Percentiles rank a stretch among this genome's conserved stretches.
These are phyloP conservation scores for Fusarium multiceps DNA, from an alignment of 2,329 filamentous ascomycete species.

Conservation along the genomic window DNA sequence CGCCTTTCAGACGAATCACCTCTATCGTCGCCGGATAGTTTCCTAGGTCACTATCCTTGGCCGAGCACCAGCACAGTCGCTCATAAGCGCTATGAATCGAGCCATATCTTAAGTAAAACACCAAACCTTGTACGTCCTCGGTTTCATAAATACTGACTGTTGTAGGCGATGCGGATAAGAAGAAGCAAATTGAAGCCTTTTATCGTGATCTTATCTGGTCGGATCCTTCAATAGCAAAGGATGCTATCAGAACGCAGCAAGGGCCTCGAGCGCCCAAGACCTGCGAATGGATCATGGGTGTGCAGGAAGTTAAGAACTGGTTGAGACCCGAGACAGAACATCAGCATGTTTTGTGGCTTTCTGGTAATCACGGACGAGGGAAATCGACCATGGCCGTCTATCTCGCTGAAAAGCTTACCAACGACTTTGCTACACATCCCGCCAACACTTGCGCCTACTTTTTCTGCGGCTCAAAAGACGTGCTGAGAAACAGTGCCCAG, in stretches of 20 bases:
- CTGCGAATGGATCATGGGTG: constrained; percentile 29
- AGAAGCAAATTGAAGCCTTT: constrained; percentile 22
- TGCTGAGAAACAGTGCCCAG: constrained; percentile 21
- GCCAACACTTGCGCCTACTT: constrained; percentile 27
- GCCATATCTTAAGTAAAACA: constrained; percentile 14
- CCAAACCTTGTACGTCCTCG: neutral
- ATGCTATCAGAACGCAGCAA: constrained; percentile 26
- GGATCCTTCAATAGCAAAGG: constrained; percentile 17
- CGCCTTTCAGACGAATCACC: constrained; percentile 25
- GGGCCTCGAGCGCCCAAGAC: constrained; percentile 18
- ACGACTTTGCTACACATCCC: constrained; percentile 11
- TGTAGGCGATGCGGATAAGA: constrained; percentile 14
- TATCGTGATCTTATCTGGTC: constrained; percentile 29
- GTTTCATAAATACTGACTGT: constrained; percentile 1
- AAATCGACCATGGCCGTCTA: constrained; percentile 25
- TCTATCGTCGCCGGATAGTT: constrained; percentile 28
- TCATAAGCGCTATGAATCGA: constrained; percentile 23
- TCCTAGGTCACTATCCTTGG: constrained; percentile 32
- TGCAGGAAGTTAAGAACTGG: constrained; percentile 13
- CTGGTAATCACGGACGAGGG: constrained; percentile 17
- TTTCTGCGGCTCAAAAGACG: constrained; percentile 23
- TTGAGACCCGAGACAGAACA: constrained; percentile 11
- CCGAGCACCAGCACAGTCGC: constrained; percentile 29
- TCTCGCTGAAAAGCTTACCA: constrained; percentile 23
- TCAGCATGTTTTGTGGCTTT: constrained; percentile 17